Conservation (phyloP, 768 basidiomycete species). For the Tulasnella calospora region DNA sequence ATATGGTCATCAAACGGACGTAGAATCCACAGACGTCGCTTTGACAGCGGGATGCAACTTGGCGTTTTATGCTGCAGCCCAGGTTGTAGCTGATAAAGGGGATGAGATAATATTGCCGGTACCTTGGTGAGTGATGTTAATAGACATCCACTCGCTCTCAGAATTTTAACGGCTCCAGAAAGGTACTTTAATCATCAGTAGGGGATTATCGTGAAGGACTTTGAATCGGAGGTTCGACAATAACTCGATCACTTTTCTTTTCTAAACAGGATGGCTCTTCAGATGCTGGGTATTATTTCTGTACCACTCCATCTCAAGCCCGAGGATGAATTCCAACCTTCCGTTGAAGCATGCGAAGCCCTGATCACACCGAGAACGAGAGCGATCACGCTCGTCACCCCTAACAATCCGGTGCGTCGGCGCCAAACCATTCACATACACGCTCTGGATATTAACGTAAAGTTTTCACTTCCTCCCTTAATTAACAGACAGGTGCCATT, state of each 20-base stretch:
- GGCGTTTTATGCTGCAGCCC: conserved; percentile 58
- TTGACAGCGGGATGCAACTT: conserved; percentile 70
- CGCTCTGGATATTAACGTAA: not conserved
- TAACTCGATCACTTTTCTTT: not conserved
- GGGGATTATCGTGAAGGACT: conserved; percentile 28
- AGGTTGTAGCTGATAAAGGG: conserved; percentile 61
- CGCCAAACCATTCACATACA: conserved; percentile 27
- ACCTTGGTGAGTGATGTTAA: conserved; percentile 50
- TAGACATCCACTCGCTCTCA: not conserved
- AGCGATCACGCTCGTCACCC: conserved; percentile 70
- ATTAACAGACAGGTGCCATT: conserved; percentile 57
- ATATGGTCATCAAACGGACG: conserved; percentile 51
- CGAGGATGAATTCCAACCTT: conserved; percentile 57
- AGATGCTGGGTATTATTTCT: conserved; percentile 55
- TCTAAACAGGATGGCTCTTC: conserved; percentile 59
- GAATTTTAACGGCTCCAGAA: not conserved
- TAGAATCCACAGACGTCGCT: conserved; percentile 55
- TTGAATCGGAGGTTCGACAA: conserved; percentile 7
- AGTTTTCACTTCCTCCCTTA: not conserved
- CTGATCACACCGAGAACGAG: conserved; percentile 56
- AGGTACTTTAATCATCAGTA: conserved; percentile 69
- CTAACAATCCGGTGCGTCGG: conserved; percentile 61
- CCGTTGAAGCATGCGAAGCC: conserved; percentile 44
- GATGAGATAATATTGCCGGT: conserved; percentile 69
- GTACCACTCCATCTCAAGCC: conserved; percentile 52